Base-by-base conservation (phyloP, 305 asterid genomes). In the Fraxinus sp. region DNA sequence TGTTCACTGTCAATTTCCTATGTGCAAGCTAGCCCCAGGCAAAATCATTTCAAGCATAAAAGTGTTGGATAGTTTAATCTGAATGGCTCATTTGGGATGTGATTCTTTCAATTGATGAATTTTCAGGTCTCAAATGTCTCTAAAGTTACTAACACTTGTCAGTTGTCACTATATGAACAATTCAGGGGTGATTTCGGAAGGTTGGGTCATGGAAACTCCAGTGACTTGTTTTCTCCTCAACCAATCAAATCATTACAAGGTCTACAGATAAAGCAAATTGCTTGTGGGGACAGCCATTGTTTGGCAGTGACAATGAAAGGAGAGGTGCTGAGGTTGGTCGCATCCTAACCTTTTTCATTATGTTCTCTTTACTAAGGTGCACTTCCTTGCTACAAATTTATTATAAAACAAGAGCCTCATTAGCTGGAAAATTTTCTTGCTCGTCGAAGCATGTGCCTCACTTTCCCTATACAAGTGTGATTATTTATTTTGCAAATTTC, bases 221-320 rank as follows among this genome's bases (percentile, higher is more conserved):
- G 97, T 44, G 98, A 94, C 89, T 86, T 96, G 90, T 96, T 96
- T 87, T 81, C 90, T 86, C 99, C 99, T 73, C 98, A 92, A 85
- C 98, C 98, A 44, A 91, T 94, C 80, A 92, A 96, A 87, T 97
- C 92, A 18, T 89, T 96, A 74, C 97, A 92, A 44, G 92, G 95
- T 79, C 86, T 94, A 78, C 88, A 64, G 82, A 94, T 96, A 78
- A 93, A 90, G 92, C 98, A 96, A 85, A 94, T 94, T 87, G 98
- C 98, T 52, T 96, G 99, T 78, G 99, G 99, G 6, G 99, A 96
- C 86, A 94, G 99, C 92, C 99, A 96, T 87, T 96, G 99, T 88
- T 89, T 96, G 89, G 99, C 98, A 64, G 98, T 96, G 78, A 96
- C 99, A 76, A 91, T 93, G 99, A 95, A 91, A 78, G 99, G 99